phyloP scores from a whole-genome alignment of 805 yeast genomes.

The Metschnikowia baotianmanensis region DNA sequence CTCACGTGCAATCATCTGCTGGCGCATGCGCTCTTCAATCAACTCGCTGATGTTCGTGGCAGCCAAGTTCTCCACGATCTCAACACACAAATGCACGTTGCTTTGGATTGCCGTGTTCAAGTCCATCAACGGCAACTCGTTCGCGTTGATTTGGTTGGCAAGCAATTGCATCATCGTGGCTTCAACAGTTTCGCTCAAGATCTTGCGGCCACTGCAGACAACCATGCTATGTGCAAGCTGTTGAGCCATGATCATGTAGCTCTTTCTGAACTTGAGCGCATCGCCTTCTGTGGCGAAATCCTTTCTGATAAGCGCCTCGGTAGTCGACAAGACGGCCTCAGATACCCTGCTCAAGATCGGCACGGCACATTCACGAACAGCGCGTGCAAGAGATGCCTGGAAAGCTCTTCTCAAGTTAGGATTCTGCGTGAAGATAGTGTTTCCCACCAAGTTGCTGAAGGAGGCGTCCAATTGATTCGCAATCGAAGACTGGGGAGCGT shows the following conservation, averaged over 20 bases:
- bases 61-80: constrained; percentile 82
- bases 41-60: constrained; percentile 82
- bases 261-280: constrained; percentile 68
- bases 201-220: constrained; percentile 83
- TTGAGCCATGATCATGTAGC: constrained; percentile 80
- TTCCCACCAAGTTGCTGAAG: constrained; percentile 62
- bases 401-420: constrained; percentile 79
- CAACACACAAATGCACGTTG: constrained; percentile 76
- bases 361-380: constrained; percentile 84
- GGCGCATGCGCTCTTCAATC: constrained; percentile 75
- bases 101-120: constrained; percentile 71
- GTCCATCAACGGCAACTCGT: constrained; percentile 58
- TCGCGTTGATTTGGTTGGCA: constrained; percentile 42
- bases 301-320: constrained; percentile 77
- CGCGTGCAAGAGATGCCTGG: constrained; percentile 78
- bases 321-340: constrained; percentile 82
- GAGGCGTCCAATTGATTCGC: constrained; percentile 43
- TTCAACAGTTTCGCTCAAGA: constrained; percentile 75
- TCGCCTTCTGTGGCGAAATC: constrained; percentile 95
- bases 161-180: constrained; percentile 54
- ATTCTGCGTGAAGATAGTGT: constrained; percentile 72
- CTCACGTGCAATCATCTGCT: constrained; percentile 68
- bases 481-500: constrained; percentile 12
- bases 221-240: constrained; percentile 81
- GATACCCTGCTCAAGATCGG: constrained; percentile 91